Evolutionary conservation across 495 filamentous ascomycete species (phyloP).

Genomic region (Annulohypoxylon stygium): DNA sequence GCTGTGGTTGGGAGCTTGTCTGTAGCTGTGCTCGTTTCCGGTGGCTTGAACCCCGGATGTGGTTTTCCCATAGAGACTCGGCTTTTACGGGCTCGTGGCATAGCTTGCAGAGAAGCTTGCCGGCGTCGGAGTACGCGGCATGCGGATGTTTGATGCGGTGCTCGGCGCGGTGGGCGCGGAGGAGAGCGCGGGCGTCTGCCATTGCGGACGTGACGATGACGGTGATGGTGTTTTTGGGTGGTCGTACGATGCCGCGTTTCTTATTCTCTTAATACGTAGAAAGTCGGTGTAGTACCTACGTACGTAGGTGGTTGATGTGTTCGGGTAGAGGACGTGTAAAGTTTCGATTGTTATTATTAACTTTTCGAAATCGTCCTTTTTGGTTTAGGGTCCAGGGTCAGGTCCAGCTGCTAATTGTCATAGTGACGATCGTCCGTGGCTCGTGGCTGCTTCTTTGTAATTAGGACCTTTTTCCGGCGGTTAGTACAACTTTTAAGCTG

Average conservation of each 20-base stretch:
- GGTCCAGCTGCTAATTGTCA: conserved; percentile 11
- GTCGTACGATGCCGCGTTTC: background rate
- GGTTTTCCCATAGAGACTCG: conserved; percentile 71
- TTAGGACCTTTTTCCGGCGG: conserved; percentile 2
- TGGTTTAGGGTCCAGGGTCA: conserved; percentile 17
- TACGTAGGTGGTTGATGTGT: background rate
- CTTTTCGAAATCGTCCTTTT: background rate
- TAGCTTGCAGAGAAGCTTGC: conserved; percentile 70
- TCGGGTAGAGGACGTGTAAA: conserved; percentile 3
- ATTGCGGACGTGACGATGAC: conserved; percentile 58
- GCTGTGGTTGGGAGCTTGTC: background rate
- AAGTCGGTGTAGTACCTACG: background rate
- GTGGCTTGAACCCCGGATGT: conserved; percentile 65
- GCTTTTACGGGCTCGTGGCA: conserved; percentile 72
- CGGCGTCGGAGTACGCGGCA: conserved; percentile 70
- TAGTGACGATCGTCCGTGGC: conserved; percentile 36
- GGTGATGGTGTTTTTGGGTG: background rate
- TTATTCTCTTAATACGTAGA: background rate
- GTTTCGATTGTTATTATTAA: conserved; percentile 9
- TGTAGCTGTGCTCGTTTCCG: conserved; percentile 53
- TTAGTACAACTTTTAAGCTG: conserved; percentile 14
- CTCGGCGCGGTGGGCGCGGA: conserved; percentile 83
- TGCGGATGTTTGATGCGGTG: conserved; percentile 78
- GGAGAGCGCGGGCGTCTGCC: conserved; percentile 85
- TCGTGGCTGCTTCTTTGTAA: conserved; percentile 29